These are phyloP conservation scores for Nothophytophthora sp. DNA, from an alignment of 352 stramenopile species.

Conservation along the genomic window DNA sequence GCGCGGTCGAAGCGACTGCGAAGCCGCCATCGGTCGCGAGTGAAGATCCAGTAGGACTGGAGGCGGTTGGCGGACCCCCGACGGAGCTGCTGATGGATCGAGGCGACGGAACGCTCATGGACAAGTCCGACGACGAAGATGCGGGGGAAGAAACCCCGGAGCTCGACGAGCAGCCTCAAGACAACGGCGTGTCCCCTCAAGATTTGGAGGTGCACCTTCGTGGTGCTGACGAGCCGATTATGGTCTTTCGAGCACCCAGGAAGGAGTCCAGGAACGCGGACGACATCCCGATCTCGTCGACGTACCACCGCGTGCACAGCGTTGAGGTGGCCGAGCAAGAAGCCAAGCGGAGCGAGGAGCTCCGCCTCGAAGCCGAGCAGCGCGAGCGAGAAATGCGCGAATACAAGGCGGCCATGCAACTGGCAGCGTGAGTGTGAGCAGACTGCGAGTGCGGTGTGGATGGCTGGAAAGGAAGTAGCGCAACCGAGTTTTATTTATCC, in stretches of 20 bases:
- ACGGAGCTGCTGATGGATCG: slow-evolving; percentile 41
- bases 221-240: too few species aligned
- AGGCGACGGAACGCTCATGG: slow-evolving; percentile 19
- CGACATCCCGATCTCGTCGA: slow-evolving; percentile 74
- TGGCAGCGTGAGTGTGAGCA: slow-evolving; percentile 7
- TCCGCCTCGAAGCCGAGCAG: slow-evolving; percentile 47
- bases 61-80: slow-evolving; percentile 2
- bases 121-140: slow-evolving; percentile 38
- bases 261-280: slow-evolving; percentile 40
- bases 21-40: slow-evolving; percentile 1
- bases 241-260: too few species aligned
- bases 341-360: slow-evolving; percentile 38
- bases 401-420: slow-evolving; percentile 52
- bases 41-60: slow-evolving; percentile 10
- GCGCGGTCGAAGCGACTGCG: slow-evolving; percentile 2
- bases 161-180: too few species aligned
- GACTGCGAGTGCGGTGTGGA: too few species aligned
- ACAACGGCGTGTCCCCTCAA: too few species aligned
- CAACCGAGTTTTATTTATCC: too few species aligned
- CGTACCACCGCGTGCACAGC: slow-evolving; percentile 73
- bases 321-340: slow-evolving; percentile 55
- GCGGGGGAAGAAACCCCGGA: slow-evolving; percentile 7
- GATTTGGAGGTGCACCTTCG: too few species aligned
- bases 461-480: too few species aligned
- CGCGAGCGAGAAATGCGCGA: slow-evolving; percentile 59